Conservation (phyloP, 768 basidiomycete genomes). For the Kwoniella bestiolae region DNA sequence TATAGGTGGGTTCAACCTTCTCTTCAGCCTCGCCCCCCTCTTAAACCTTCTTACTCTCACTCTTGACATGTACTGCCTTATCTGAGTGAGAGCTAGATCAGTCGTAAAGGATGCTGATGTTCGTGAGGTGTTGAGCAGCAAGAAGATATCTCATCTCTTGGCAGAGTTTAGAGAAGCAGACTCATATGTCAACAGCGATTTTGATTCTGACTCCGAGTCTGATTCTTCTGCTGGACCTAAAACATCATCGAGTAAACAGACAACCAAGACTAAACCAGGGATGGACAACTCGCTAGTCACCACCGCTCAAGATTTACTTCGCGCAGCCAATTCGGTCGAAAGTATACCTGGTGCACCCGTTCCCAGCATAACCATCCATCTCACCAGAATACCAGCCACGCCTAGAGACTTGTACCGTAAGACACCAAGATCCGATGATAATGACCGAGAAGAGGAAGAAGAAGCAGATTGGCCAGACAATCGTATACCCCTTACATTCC, state of each 20-base stretch:
- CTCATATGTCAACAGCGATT: conserved; percentile 71
- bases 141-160: conserved; percentile 73
- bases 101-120: not conserved
- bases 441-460: not conserved
- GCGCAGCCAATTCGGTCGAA: conserved; percentile 68
- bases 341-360: conserved; percentile 58
- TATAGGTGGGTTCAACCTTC: conserved; percentile 70
- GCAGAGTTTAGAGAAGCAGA: conserved; percentile 84
- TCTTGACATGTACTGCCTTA: too few relatives aligned
- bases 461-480: conserved; percentile 45
- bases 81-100: too few relatives aligned
- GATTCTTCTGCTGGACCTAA: conserved; percentile 27
- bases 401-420: conserved; percentile 25
- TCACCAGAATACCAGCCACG: conserved; percentile 66
- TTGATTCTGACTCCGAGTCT: conserved; percentile 61
- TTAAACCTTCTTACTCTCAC: too few relatives aligned
- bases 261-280: not conserved
- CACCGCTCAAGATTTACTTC: conserved; percentile 69
- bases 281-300: conserved; percentile 75
- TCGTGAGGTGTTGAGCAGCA: conserved; percentile 59
- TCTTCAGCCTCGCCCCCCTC: too few relatives aligned
- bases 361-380: conserved; percentile 62
- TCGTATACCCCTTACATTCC: conserved; percentile 68
- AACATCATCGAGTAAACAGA: not conserved
- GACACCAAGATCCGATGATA: not conserved